Evolutionary conservation across 352 stramenopile species (phyloP).

Genomic region (Globisporangium iwayamae): DNA sequence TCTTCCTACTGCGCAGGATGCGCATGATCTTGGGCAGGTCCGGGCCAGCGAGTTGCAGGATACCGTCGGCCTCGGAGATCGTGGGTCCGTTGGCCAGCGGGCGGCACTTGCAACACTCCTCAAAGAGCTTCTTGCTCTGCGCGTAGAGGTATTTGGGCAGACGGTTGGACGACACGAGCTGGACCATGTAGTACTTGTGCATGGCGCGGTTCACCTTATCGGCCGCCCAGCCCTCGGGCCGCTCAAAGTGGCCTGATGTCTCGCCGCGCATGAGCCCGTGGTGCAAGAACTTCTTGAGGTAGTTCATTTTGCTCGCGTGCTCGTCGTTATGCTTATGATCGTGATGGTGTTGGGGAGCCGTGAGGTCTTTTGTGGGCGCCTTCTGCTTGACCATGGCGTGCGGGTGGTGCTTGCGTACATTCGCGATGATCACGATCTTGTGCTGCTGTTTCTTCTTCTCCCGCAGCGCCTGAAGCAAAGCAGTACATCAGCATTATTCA

Average conservation of each 20-base stretch:
- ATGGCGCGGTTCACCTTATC: slow-evolving; percentile 53
- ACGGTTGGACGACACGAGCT: slow-evolving; percentile 35
- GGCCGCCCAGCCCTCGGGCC: slow-evolving; percentile 57
- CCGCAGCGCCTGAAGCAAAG: slow-evolving; percentile 29
- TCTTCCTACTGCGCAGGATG: slow-evolving; percentile 55
- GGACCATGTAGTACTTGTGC: slow-evolving; percentile 48
- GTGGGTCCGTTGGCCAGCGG: slow-evolving; percentile 48
- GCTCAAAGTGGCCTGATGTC: slow-evolving; percentile 18
- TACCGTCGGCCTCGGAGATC: slow-evolving; percentile 42
- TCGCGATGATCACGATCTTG: slow-evolving; percentile 62
- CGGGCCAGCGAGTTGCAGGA: slow-evolving; percentile 58
- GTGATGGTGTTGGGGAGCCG: not conserved
- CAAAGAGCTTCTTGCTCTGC: slow-evolving; percentile 71
- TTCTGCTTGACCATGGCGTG: slow-evolving; percentile 41
- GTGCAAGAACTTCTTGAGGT: slow-evolving; percentile 41
- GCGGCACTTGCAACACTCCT: slow-evolving; percentile 70
- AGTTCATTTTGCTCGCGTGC: slow-evolving; percentile 16
- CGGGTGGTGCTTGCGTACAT: slow-evolving; percentile 35
- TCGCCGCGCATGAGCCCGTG: slow-evolving; percentile 24
- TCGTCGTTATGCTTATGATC: slow-evolving; percentile 3
- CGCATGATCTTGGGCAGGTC: slow-evolving; percentile 62
- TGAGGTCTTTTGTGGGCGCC: not conserved
- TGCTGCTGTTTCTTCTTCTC: slow-evolving; percentile 43
- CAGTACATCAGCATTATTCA: not conserved
- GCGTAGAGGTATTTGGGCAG: slow-evolving; percentile 42